phyloP scores from a whole-genome alignment of 352 stramenopile genomes.

The Albugo candida region DNA sequence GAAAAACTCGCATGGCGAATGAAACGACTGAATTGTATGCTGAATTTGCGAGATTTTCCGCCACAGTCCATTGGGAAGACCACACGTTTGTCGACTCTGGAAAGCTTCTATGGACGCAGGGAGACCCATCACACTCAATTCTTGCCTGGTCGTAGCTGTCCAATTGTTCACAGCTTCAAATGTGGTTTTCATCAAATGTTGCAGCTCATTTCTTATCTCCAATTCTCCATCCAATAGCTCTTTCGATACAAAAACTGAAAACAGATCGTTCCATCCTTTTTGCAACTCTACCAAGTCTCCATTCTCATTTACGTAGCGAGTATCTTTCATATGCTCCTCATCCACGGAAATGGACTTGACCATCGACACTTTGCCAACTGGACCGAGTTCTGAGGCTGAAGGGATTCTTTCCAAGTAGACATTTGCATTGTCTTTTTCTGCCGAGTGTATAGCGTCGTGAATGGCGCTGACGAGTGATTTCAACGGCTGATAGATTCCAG shows the following conservation, averaged over 20 bases:
- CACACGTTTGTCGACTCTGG: conserved; percentile 36
- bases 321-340: conserved; percentile 30
- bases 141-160: conserved; percentile 28
- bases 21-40: conserved; percentile 8
- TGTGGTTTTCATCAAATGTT: conserved; percentile 19
- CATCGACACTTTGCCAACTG: conserved; percentile 44
- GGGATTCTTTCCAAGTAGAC: conserved; percentile 69
- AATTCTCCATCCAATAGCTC: conserved; percentile 25
- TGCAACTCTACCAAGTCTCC: too few relatives aligned
- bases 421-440: conserved; percentile 61
- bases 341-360: conserved; percentile 27
- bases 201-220: conserved; percentile 25
- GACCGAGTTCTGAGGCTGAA: conserved; percentile 23
- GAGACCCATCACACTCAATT: conserved; percentile 32
- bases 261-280: conserved; percentile 27
- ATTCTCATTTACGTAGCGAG: too few relatives aligned
- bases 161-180: conserved; percentile 21
- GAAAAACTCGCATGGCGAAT: conserved; percentile 17
- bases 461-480: conserved; percentile 33
- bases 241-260: conserved; percentile 45
- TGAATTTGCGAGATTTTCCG: conserved; percentile 32
- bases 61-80: conserved; percentile 33
- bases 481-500: conserved; percentile 28
- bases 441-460: conserved; percentile 27
- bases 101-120: conserved; percentile 65